Conservation (phyloP, 805 yeast genomes). For the Saccharomycopsis synnaedendra region DNA sequence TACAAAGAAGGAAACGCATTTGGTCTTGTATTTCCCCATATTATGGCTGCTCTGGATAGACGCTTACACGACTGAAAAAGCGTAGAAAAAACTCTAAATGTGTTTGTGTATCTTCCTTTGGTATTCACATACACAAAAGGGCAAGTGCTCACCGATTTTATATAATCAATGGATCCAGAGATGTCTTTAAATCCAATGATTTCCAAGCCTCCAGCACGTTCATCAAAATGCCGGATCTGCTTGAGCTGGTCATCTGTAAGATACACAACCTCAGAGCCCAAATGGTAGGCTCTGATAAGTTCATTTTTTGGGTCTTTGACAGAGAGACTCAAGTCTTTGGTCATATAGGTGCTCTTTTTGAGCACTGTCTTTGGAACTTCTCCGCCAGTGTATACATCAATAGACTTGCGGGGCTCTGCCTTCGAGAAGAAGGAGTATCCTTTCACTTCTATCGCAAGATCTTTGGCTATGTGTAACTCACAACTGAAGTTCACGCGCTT, state of each 20-base stretch:
- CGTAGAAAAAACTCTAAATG: conserved; percentile 55
- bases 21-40: conserved; percentile 56
- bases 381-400: conserved; percentile 41
- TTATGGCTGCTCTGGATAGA: conserved; percentile 45
- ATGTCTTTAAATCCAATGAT: conserved; percentile 56
- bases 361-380: conserved; percentile 43
- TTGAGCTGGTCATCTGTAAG: conserved; percentile 27
- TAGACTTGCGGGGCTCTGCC: conserved; percentile 38
- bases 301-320: conserved; percentile 27
- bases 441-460: conserved; percentile 50
- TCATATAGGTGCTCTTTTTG: conserved; percentile 28
- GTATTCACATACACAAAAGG: conserved; percentile 57
- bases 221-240: conserved; percentile 24
- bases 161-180: conserved; percentile 31
- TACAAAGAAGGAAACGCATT: conserved; percentile 45
- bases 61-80: conserved; percentile 49
- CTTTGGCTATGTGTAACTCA: conserved; percentile 44
- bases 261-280: conserved; percentile 36
- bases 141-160: conserved; percentile 42
- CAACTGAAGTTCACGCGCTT: conserved; percentile 53
- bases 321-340: conserved; percentile 29
- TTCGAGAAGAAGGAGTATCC: conserved; percentile 59
- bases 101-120: conserved; percentile 45
- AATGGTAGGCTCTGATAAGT: conserved; percentile 27
- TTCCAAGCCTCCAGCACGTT: conserved; percentile 31